Evolutionary conservation across 129 eudicot genomes (phyloP).

Genomic region (Oenanthe sinensis): DNA sequence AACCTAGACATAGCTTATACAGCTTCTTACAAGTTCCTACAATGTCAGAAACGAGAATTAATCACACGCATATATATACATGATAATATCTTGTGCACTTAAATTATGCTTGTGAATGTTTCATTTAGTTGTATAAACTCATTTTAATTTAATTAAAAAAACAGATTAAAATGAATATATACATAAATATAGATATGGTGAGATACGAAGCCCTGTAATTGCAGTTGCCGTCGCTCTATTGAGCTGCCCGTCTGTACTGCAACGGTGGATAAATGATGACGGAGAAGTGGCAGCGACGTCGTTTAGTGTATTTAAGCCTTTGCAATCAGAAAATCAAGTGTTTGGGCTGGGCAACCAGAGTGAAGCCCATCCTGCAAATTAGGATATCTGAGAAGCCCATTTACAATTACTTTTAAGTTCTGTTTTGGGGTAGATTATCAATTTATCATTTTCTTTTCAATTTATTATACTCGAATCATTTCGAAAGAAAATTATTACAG

Average conservation of each 20-base stretch:
- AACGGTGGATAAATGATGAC: not conserved
- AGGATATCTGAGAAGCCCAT: not conserved
- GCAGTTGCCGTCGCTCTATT: not conserved
- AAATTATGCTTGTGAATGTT: not conserved
- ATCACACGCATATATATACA: not conserved
- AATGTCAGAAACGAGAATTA: not conserved
- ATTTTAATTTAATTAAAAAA: not conserved
- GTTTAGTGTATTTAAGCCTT: not conserved
- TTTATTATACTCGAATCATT: too few relatives aligned
- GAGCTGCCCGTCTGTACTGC: not conserved
- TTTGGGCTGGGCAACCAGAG: not conserved
- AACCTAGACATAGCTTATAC: constrained; percentile 58
- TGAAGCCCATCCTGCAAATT: not conserved
- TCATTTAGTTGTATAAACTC: not conserved
- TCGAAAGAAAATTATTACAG: too few relatives aligned
- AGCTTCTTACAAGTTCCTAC: not conserved
- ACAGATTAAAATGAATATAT: not conserved
- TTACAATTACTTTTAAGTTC: too few relatives aligned
- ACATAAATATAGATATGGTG: not conserved
- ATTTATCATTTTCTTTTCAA: too few relatives aligned
- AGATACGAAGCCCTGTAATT: not conserved
- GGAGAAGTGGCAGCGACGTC: not conserved
- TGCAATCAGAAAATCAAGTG: not conserved
- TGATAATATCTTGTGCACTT: not conserved
- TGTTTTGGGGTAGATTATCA: too few relatives aligned